These are phyloP conservation scores for Amylocarpus encephaloides DNA, from an alignment of 2,329 filamentous ascomycete species.

Conservation along the genomic window DNA sequence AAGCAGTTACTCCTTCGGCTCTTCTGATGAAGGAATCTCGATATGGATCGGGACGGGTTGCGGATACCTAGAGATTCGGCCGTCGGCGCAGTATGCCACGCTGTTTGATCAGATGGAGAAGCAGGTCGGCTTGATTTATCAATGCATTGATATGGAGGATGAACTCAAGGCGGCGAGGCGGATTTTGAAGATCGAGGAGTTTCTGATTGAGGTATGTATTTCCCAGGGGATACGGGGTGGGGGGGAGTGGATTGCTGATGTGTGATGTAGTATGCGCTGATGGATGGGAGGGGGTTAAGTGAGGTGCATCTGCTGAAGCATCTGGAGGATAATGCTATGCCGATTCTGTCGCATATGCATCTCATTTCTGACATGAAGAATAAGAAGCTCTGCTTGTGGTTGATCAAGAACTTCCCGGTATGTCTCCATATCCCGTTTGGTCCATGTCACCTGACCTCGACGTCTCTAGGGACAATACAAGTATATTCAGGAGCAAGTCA, in stretches of 20 bases:
- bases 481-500: background rate
- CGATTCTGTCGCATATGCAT: constrained; percentile 3
- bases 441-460: background rate
- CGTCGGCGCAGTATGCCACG: background rate
- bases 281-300: background rate
- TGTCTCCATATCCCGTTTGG: background rate
- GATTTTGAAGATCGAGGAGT: background rate
- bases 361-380: background rate
- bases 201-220: constrained; percentile 3
- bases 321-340: background rate
- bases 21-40: background rate
- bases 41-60: constrained; percentile 1
- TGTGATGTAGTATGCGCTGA: constrained; percentile 1
- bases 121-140: constrained; percentile 1
- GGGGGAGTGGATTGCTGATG: background rate
- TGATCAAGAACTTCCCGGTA: background rate
- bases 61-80: constrained; percentile 1
- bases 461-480: background rate
- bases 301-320: background rate
- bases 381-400: background rate
- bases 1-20: background rate
- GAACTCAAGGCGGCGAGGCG: background rate
- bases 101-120: background rate
- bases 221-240: background rate
- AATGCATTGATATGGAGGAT: constrained; percentile 2